phyloP scores from a whole-genome alignment of 179 eudicot genomes.

The Silene noctiflora region DNA sequence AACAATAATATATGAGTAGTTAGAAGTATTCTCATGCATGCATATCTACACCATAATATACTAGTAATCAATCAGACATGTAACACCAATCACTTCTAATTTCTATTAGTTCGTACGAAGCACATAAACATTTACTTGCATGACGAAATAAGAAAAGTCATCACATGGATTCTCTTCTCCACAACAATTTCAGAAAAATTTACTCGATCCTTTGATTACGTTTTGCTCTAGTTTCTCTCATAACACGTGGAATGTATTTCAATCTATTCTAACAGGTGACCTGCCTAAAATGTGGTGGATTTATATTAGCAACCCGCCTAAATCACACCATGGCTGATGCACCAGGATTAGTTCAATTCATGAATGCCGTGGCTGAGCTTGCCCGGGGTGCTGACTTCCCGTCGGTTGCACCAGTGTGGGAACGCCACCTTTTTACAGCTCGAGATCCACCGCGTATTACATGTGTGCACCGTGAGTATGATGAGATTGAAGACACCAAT shows the following conservation, averaged over 20 bases:
- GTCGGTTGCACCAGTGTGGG: conserved; percentile 38
- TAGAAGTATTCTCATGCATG: no score
- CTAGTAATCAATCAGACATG: no score
- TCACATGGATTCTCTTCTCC: neutral
- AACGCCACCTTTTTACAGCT: conserved; percentile 36
- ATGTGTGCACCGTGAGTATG: conserved; percentile 31
- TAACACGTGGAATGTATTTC: neutral
- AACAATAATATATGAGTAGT: no score
- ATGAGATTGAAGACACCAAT: conserved; percentile 23
- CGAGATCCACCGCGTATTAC: conserved; percentile 34
- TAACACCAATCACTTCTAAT: no score
- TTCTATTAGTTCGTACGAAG: no score
- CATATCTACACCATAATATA: no score
- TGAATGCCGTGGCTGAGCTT: conserved; percentile 38
- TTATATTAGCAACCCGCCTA: conserved; percentile 38
- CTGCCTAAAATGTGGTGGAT: conserved; percentile 37
- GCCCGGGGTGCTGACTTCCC: conserved; percentile 30
- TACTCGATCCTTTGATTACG: neutral
- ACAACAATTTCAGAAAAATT: neutral
- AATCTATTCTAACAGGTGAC: conserved; percentile 28
- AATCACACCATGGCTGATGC: conserved; percentile 49
- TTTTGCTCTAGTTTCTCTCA: neutral
- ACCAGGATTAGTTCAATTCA: conserved; percentile 34
- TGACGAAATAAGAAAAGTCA: neutral
- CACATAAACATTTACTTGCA: neutral